Evolutionary conservation across 257 asterid species (phyloP).

Genomic region (Buddleja alternifolia): DNA sequence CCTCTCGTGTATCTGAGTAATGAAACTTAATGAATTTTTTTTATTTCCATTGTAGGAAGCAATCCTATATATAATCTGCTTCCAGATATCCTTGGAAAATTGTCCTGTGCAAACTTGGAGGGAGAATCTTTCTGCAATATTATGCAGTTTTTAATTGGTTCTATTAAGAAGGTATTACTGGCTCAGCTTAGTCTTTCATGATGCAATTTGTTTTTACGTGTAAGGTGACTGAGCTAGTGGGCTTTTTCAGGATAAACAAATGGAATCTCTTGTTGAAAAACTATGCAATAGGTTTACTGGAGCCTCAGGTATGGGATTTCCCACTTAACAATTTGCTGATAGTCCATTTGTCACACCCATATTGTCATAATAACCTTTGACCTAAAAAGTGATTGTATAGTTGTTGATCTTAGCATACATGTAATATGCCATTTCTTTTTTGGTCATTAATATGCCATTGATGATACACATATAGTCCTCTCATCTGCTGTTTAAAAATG

Average conservation of each 20-base stretch:
- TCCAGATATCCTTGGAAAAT: conserved; percentile 94
- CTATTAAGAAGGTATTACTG: conserved; percentile 81
- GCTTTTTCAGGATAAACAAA: conserved; percentile 84
- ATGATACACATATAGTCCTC: background rate
- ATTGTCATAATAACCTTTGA: background rate
- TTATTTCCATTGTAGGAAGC: conserved; percentile 62
- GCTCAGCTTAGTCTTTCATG: conserved; percentile 20
- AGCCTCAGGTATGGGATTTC: conserved; percentile 63
- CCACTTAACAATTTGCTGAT: background rate
- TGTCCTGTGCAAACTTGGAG: conserved; percentile 74
- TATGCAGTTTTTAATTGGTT: conserved; percentile 89
- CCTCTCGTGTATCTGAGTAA: conserved; percentile 10
- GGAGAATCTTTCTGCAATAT: conserved; percentile 88
- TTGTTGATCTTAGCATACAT: too few relatives aligned
- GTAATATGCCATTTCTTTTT: too few relatives aligned
- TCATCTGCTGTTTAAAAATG: background rate
- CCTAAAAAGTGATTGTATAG: background rate
- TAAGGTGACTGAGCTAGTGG: conserved; percentile 24
- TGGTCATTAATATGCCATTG: background rate
- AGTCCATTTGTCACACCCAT: conserved; percentile 16
- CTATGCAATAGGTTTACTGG: conserved; percentile 91
- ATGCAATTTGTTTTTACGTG: conserved; percentile 12
- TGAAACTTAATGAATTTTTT: conserved; percentile 25
- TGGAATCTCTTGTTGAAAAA: conserved; percentile 98
- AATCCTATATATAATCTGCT: conserved; percentile 95